Conservation (phyloP, 768 basidiomycete genomes). For the Russula virescens region DNA sequence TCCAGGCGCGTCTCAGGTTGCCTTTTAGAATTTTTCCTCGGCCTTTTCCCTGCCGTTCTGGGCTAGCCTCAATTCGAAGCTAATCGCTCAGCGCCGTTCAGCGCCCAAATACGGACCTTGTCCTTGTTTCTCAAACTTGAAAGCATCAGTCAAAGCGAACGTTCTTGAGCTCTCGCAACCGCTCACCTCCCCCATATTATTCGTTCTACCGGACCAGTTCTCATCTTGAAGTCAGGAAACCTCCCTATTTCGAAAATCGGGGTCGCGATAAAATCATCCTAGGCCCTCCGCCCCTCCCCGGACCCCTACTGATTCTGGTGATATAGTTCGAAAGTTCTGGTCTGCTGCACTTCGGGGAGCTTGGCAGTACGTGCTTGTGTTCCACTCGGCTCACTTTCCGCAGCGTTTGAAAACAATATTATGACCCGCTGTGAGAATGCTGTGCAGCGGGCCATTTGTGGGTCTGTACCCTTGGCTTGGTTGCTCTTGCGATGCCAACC, state of each 20-base stretch:
- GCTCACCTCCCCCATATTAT: conserved; percentile 15
- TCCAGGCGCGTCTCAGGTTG: conserved; percentile 23
- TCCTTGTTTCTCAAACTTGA: conserved; percentile 18
- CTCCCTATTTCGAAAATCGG: background rate
- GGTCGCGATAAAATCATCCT: background rate
- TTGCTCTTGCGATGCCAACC: background rate
- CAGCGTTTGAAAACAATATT: background rate
- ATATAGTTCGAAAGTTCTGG: background rate
- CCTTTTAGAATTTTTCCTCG: conserved; percentile 25
- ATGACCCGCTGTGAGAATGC: background rate
- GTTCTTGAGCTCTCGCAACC: conserved; percentile 10
- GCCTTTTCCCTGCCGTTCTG: conserved; percentile 23
- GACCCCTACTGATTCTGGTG: background rate
- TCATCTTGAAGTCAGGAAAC: background rate
- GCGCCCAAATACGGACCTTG: conserved; percentile 23
- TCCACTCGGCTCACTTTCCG: background rate
- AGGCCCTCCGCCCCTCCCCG: background rate
- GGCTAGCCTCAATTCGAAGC: conserved; percentile 25
- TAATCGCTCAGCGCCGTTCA: conserved; percentile 18
- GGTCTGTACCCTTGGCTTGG: background rate
- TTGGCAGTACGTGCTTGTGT: conserved; percentile 1
- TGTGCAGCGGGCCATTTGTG: background rate
- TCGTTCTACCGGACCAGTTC: background rate
- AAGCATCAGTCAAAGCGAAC: conserved; percentile 10
- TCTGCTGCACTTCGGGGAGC: background rate